Percentiles rank a stretch among this genome's conserved stretches.
phyloP scores from a whole-genome alignment of 192 early-diverging fungal genomes.

The Coemansia reversa region DNA sequence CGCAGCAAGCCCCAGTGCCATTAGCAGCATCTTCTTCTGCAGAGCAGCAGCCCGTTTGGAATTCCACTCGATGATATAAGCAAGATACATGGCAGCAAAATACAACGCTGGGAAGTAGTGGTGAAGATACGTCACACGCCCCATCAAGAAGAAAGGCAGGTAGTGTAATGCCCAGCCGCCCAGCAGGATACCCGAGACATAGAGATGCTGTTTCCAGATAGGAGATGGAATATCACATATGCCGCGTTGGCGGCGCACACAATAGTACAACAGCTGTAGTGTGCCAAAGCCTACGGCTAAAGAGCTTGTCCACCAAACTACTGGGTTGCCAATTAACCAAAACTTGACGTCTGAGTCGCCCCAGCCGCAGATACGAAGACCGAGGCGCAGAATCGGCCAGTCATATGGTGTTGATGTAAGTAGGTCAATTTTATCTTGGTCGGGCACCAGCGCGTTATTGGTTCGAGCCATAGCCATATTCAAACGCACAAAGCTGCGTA shows the following conservation, averaged over 20 bases:
- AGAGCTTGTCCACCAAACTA: slow-evolving; percentile 84
- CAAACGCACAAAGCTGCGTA: slow-evolving; percentile 82
- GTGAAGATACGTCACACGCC: slow-evolving; percentile 93
- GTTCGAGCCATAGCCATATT: slow-evolving; percentile 95
- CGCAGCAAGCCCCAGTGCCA: slow-evolving; percentile 27
- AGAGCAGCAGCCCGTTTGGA: slow-evolving; percentile 33
- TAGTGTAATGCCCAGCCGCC: slow-evolving; percentile 96
- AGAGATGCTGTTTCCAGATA: slow-evolving; percentile 73
- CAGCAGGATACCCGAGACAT: slow-evolving; percentile 68
- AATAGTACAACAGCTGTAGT: slow-evolving; percentile 26
- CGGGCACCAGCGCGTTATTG: slow-evolving; percentile 92
- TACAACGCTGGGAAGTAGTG: slow-evolving; percentile 97
- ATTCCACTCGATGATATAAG: slow-evolving; percentile 78
- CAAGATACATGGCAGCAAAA: slow-evolving; percentile 82
- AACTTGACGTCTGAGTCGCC: slow-evolving; percentile 81
- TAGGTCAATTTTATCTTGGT: slow-evolving; percentile 86
- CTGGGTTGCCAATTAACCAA: slow-evolving; percentile 90
- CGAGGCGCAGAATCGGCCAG: slow-evolving; percentile 86
- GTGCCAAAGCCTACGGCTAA: slow-evolving; percentile 40
- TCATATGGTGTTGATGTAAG: slow-evolving; percentile 63
- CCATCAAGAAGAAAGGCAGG: slow-evolving; percentile 93
- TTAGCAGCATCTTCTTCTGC: slow-evolving; percentile 11
- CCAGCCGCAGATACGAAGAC: slow-evolving; percentile 95
- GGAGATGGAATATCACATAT: slow-evolving; percentile 17
- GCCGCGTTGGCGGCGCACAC: slow-evolving; percentile 63